phyloP scores from a whole-genome alignment of 495 filamentous ascomycete genomes.

The Lasiosphaeria miniovina region DNA sequence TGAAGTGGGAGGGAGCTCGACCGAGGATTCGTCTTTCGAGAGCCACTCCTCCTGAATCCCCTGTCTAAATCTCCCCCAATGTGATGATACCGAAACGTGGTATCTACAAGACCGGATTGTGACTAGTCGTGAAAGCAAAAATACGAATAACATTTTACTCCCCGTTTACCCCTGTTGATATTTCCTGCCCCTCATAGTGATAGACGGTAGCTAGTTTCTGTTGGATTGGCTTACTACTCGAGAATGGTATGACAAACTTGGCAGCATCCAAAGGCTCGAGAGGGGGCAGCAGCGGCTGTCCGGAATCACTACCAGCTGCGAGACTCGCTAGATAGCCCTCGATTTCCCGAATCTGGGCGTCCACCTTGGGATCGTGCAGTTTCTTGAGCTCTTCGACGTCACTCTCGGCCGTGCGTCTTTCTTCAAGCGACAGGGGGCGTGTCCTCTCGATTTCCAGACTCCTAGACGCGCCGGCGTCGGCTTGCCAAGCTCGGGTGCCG shows the following conservation, averaged over 20 bases:
- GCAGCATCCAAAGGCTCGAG: constrained; percentile 11
- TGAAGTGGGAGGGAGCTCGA: background rate
- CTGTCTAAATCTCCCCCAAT: background rate
- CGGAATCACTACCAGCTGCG: constrained; percentile 16
- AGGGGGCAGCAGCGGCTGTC: background rate
- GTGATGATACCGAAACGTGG: background rate
- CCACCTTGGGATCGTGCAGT: constrained; percentile 23
- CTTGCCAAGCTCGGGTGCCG: constrained; percentile 10
- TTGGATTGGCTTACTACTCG: background rate
- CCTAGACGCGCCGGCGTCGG: constrained; percentile 2
- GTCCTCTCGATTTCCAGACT: constrained; percentile 27
- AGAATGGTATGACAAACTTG: constrained; percentile 5
- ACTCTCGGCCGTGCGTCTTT: constrained; percentile 17
- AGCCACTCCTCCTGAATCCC: background rate
- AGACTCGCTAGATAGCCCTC: constrained; percentile 24
- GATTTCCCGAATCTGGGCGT: constrained; percentile 27
- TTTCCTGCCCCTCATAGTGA: background rate
- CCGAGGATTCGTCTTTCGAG: background rate
- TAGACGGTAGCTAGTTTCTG: background rate
- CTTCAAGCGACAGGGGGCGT: constrained; percentile 23
- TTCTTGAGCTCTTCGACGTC: constrained; percentile 25
- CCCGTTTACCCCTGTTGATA: background rate
- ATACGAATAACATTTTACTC: background rate
- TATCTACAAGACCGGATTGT: background rate
- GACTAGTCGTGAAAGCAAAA: background rate